phyloP scores from a whole-genome alignment of 257 asterid genomes.

The Penstemon davidsonii region DNA sequence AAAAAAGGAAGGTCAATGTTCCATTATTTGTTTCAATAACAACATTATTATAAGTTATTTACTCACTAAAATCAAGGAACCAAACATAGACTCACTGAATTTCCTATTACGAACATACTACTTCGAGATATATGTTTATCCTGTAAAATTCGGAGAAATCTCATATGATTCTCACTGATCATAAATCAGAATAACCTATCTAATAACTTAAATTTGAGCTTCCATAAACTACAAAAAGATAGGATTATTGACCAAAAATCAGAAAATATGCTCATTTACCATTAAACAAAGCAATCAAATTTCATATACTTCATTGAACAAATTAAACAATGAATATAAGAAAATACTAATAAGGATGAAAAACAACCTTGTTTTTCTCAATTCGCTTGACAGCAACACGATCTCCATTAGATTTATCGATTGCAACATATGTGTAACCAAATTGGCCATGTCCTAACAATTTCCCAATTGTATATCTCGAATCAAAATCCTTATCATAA shows the following conservation, averaged over 20 bases:
- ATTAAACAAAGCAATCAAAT: background rate
- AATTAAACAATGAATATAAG: background rate
- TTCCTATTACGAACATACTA: conserved; percentile 9
- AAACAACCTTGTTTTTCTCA: conserved; percentile 82
- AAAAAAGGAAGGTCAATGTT: too few relatives aligned
- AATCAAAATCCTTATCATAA: conserved; percentile 84
- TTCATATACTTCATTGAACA: background rate
- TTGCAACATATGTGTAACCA: conserved; percentile 93
- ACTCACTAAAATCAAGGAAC: background rate
- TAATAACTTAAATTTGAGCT: conserved; percentile 17
- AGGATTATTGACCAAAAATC: background rate
- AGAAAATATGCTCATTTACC: background rate
- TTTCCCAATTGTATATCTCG: conserved; percentile 73
- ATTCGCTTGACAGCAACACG: conserved; percentile 98
- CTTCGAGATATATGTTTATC: background rate
- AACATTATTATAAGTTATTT: too few relatives aligned
- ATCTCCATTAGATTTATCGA: conserved; percentile 81
- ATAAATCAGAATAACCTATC: conserved; percentile 8
- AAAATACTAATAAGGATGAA: background rate
- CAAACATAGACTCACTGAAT: conserved; percentile 14
- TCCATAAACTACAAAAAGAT: background rate
- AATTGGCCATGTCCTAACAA: conserved; percentile 98
- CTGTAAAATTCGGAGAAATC: background rate
- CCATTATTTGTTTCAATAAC: too few relatives aligned
- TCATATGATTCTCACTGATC: conserved; percentile 8